Evolutionary conservation across 768 basidiomycete genomes (phyloP).

Genomic region (Kwoniella newhampshirensis): DNA sequence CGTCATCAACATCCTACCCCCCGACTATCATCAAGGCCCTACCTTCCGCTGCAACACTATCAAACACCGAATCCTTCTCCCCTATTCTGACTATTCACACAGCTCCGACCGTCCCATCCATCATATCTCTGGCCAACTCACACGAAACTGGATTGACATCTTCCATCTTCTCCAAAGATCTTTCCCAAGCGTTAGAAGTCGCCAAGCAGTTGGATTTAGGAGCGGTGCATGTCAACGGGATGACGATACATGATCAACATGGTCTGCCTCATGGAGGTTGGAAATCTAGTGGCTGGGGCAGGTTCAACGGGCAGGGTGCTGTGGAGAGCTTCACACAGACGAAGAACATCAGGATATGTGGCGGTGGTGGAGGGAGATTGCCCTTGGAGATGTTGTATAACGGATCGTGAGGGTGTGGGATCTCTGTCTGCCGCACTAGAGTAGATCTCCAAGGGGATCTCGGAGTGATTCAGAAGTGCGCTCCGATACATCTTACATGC

Average conservation of each 20-base stretch:
- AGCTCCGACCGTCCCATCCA: conserved; percentile 13
- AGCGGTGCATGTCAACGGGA: conserved; percentile 60
- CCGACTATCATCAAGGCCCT: conserved; percentile 27
- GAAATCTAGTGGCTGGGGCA: conserved; percentile 49
- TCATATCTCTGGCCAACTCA: conserved; percentile 59
- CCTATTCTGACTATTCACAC: conserved; percentile 59
- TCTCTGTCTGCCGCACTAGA: too few relatives aligned
- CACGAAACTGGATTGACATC: conserved; percentile 61
- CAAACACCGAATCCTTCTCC: conserved; percentile 61
- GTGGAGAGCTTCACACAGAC: conserved; percentile 50
- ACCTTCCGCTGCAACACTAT: conserved; percentile 11
- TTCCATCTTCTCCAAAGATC: conserved; percentile 60
- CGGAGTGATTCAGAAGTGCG: too few relatives aligned
- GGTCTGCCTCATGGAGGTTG: conserved; percentile 49
- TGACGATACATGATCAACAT: conserved; percentile 51
- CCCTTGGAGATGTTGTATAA: neutral
- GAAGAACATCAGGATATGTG: conserved; percentile 26
- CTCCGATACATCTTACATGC: too few relatives aligned
- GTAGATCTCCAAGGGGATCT: too few relatives aligned
- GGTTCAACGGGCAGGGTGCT: conserved; percentile 52
- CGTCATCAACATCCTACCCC: conserved; percentile 7
- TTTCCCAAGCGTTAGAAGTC: conserved; percentile 57
- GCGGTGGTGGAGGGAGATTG: neutral
- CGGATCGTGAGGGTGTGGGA: neutral
- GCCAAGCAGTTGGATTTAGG: conserved; percentile 60